phyloP scores from a whole-genome alignment of 495 filamentous ascomycete genomes.

The Pseudevernia furfuracea region DNA sequence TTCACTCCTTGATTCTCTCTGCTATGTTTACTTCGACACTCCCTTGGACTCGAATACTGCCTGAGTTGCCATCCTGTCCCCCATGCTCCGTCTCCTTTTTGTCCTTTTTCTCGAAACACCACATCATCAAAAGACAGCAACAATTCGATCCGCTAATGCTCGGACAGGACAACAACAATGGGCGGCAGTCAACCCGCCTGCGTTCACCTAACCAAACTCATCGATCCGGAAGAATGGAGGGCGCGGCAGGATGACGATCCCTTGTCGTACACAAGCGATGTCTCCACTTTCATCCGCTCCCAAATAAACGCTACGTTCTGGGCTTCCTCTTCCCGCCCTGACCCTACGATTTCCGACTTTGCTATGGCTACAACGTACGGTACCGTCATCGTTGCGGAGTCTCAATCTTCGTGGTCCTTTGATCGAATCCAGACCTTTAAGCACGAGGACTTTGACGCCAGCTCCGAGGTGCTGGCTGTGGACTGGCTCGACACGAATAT shows the following conservation, averaged over 20 bases:
- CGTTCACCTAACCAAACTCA: not conserved
- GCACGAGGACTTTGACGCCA: too few relatives aligned
- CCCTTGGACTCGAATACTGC: not conserved
- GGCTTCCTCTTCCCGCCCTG: constrained; percentile 15
- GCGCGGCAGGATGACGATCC: not conserved
- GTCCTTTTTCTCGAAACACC: not conserved
- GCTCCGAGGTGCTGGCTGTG: constrained; percentile 13
- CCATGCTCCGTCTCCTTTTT: too few relatives aligned
- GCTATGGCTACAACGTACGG: constrained; percentile 13
- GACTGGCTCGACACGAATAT: constrained; percentile 17
- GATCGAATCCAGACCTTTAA: not conserved
- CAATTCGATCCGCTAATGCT: not conserved
- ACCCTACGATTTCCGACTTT: constrained; percentile 3
- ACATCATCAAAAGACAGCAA: too few relatives aligned
- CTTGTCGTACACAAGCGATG: not conserved
- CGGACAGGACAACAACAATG: constrained; percentile 3
- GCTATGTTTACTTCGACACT: not conserved
- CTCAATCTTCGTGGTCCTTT: constrained; percentile 6
- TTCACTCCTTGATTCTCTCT: not conserved
- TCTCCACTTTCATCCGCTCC: constrained; percentile 2
- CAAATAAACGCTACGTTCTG: not conserved
- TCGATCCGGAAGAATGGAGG: not conserved
- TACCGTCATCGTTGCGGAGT: constrained; percentile 6
- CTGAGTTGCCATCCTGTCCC: not conserved
- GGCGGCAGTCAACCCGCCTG: not conserved